phyloP scores from a whole-genome alignment of 257 asterid genomes.

The Anisodus acutangulus region DNA sequence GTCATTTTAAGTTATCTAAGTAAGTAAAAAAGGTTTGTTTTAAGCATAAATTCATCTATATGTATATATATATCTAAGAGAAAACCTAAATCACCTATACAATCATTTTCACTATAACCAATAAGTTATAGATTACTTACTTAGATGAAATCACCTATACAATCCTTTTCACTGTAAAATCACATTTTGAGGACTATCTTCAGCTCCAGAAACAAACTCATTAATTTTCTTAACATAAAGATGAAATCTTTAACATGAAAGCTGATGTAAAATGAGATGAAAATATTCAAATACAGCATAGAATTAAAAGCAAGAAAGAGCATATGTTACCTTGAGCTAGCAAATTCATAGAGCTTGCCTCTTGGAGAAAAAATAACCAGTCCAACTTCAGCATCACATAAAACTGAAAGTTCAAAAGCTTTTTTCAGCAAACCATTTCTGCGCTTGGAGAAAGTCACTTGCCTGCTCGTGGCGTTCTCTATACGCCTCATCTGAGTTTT shows the following conservation, averaged over 20 bases:
- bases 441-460: constrained; percentile 90
- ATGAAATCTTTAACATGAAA: not conserved
- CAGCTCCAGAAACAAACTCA: too few species aligned
- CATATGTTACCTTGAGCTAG: constrained; percentile 65
- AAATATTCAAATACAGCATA: not conserved
- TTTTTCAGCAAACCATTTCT: constrained; percentile 81
- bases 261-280: not conserved
- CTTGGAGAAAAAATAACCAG: constrained; percentile 78
- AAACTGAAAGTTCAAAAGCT: constrained; percentile 83
- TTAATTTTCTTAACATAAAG: not conserved
- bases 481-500: constrained; percentile 95
- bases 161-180: too few species aligned
- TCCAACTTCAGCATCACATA: constrained; percentile 87
- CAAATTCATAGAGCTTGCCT: constrained; percentile 79
- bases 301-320: not conserved
- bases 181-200: too few species aligned
- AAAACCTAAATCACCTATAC: too few species aligned
- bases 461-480: constrained; percentile 88
- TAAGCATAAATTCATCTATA: not conserved
- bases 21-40: not conserved
- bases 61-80: too few species aligned
- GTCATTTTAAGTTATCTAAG: not conserved
- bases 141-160: too few species aligned
- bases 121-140: too few species aligned
- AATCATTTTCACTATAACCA: too few species aligned